Evolutionary conservation across 139 green algal genomes (phyloP), one percentile per base, ranked within the genome.

Genomic region (Chlamydomonas sp.): DNA sequence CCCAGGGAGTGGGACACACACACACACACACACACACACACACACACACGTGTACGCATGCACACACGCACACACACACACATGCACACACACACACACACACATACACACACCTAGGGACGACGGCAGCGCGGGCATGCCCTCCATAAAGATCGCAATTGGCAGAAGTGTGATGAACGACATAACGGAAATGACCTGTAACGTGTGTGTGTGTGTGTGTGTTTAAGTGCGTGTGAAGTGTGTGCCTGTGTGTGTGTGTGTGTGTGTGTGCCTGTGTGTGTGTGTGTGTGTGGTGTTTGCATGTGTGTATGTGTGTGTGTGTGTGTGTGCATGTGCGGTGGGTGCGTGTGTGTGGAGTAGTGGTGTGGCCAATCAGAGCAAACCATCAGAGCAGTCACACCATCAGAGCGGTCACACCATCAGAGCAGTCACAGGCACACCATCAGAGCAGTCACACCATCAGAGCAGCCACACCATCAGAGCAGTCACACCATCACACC

Each of bases 101-200:
- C n/a, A n/a, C n/a, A n/a, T n/a, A n/a, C n/a, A n/a, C n/a, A n/a
- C 59, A 48, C 36, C 62, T 37, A 69, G 24, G 35, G 10, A 36
- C 5, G 62, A 24, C 5, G 62, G 62, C 24, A 69, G 31, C 5
- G 37, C 35, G 13, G 62, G 26, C 4, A 39, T 43, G 43, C 65
- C 65, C 30, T 77, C 72, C 54, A 73, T 10, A 3, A 58, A 16
- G 48, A 77, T 50, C 8, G 30, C 62, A 5, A 96, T 31, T 5
- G 92, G 92, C 36, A 85, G 29, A 29, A 96, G 79, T 34, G 97
- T 67, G 65, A 94, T 69, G 22, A 36, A 38, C 0, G 88, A 92
- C 43, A 97, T 73, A 66, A 98, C 88, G 73, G 95, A 98, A 79
- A 99, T 96, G 75, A 97, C 75, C 65, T 77, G 87, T 83, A 99